Percentiles rank a stretch among this genome's conserved stretches.
Evolutionary conservation across 2,329 filamentous ascomycete genomes (phyloP).

Genomic region (Metarhizium guizhouense): DNA sequence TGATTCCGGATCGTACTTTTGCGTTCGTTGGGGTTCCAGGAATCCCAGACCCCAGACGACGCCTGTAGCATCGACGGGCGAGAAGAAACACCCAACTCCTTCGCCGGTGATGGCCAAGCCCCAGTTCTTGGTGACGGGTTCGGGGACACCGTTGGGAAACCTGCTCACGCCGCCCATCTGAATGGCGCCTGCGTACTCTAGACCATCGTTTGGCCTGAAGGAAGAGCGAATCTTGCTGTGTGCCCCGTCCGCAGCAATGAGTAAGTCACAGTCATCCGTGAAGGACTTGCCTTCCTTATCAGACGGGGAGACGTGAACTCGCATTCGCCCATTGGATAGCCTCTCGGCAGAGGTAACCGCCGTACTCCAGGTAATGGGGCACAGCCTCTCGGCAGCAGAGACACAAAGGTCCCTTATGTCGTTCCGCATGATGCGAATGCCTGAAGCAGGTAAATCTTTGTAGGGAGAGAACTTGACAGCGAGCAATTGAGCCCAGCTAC

Average conservation of each 20-base stretch:
- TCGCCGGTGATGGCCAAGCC: conserved; percentile 17
- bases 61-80: too few species aligned
- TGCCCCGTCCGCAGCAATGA: conserved; percentile 32
- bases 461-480: background rate
- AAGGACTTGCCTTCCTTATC: too few species aligned
- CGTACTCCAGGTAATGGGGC: too few species aligned
- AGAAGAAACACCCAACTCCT: too few species aligned
- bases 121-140: conserved; percentile 23
- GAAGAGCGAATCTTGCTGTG: conserved; percentile 25
- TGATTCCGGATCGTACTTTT: too few species aligned
- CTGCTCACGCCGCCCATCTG: conserved; percentile 23
- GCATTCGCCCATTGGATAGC: too few species aligned
- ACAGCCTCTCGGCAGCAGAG: background rate
- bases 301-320: too few species aligned
- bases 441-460: background rate
- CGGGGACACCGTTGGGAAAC: conserved; percentile 22
- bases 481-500: background rate
- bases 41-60: too few species aligned
- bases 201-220: conserved; percentile 24
- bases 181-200: conserved; percentile 25
- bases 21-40: too few species aligned
- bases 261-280: conserved; percentile 17
- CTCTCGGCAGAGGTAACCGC: background rate
- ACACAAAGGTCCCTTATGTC: background rate
- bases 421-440: background rate